Conservation (phyloP, 164 flowering plant genomes). For the Umbilicus rupestris region DNA sequence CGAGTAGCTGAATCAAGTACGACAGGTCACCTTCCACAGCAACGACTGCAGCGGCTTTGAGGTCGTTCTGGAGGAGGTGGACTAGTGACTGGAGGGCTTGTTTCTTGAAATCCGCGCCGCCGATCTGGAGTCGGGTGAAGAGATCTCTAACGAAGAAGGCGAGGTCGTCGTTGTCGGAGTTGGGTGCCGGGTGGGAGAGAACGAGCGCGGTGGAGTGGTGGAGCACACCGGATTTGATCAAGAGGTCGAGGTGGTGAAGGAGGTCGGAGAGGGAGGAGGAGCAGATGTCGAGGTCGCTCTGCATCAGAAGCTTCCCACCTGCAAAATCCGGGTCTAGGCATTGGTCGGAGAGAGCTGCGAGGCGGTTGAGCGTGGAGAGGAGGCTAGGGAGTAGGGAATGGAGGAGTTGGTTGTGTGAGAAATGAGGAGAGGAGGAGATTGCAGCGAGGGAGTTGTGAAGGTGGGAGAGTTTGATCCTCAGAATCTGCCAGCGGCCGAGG, state of each 20-base stretch:
- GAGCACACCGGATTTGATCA: conserved; percentile 66
- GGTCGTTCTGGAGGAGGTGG: conserved; percentile 37
- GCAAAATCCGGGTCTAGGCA: conserved; percentile 27
- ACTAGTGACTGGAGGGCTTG: conserved; percentile 68
- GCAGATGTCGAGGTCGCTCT: conserved; percentile 77
- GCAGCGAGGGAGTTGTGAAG: conserved; percentile 1
- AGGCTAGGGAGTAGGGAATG: conserved; percentile 46
- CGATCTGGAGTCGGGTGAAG: conserved; percentile 68
- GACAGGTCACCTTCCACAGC: conserved; percentile 51
- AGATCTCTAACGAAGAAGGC: conserved; percentile 50
- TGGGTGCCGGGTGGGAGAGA: conserved; percentile 49
- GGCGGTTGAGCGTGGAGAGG: conserved; percentile 42
- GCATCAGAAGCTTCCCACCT: conserved; percentile 69
- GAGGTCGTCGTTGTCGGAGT: conserved; percentile 41
- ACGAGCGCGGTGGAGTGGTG: conserved; percentile 60
- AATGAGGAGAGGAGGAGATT: conserved; percentile 1
- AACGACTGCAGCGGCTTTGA: conserved; percentile 36
- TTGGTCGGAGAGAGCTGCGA: conserved; percentile 34
- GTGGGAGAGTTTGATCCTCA: not conserved
- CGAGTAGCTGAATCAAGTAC: conserved; percentile 50
- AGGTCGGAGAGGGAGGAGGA: conserved; percentile 42
- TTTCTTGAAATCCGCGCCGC: conserved; percentile 64
- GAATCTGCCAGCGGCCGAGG: conserved; percentile 1
- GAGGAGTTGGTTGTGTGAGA: conserved; percentile 28
- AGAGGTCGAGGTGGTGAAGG: conserved; percentile 48